phyloP scores from a whole-genome alignment of 1,284 basidiomycete genomes.

The Cutaneotrichosporon cyanovorans region DNA sequence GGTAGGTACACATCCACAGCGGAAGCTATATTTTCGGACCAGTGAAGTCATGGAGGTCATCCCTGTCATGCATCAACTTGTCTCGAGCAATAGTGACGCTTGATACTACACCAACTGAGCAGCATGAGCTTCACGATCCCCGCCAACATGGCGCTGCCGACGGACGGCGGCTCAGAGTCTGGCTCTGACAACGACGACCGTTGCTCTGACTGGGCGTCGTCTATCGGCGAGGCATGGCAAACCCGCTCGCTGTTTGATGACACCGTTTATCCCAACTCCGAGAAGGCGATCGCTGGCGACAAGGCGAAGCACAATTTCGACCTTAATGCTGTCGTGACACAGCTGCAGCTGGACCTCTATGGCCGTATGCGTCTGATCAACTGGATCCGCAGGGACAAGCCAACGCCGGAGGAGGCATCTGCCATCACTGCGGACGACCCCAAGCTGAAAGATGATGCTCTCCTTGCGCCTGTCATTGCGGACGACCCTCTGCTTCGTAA shows the following conservation, averaged over 20 bases:
- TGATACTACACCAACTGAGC: neutral
- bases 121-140: conserved; percentile 17
- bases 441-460: conserved; percentile 60
- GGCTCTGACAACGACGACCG: conserved; percentile 22
- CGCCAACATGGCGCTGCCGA: conserved; percentile 11
- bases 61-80: too few relatives aligned
- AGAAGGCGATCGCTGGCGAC: conserved; percentile 62
- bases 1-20: neutral
- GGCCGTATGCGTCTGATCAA: conserved; percentile 73
- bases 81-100: too few relatives aligned
- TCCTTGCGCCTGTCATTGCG: conserved; percentile 67
- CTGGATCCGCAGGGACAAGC: conserved; percentile 61
- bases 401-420: neutral
- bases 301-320: conserved; percentile 49
- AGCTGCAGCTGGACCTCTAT: conserved; percentile 56
- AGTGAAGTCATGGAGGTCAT: conserved; percentile 1
- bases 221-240: conserved; percentile 30
- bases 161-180: conserved; percentile 17
- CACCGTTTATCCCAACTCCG: conserved; percentile 54
- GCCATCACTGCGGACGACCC: conserved; percentile 8
- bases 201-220: conserved; percentile 39
- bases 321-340: conserved; percentile 20
- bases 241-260: conserved; percentile 78
- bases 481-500: conserved; percentile 82
- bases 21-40: conserved; percentile 6